Percentiles rank a stretch among this genome's conserved stretches.
These are phyloP conservation scores for Gaeumannomyces tritici DNA, from an alignment of 2,329 filamentous ascomycete species.

Conservation along the genomic window DNA sequence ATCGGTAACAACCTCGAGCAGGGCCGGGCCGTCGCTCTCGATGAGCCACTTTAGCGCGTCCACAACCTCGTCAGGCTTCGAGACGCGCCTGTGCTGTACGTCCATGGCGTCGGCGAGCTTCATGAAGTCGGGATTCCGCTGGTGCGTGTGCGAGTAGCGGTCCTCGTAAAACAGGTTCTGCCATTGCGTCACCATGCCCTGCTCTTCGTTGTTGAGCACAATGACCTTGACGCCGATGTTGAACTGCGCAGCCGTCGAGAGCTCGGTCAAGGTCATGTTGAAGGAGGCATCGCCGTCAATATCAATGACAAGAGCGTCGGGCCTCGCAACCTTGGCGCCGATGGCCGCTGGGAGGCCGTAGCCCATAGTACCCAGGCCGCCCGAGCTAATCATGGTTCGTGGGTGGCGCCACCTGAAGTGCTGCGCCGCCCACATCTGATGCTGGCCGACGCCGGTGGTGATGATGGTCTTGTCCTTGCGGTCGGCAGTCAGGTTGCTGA, in stretches of 20 bases:
- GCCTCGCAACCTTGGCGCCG: constrained; percentile 75
- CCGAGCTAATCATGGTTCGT: constrained; percentile 90
- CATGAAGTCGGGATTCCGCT: constrained; percentile 91
- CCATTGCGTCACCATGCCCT: constrained; percentile 99
- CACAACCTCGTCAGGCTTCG: constrained; percentile 67
- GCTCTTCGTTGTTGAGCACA: constrained; percentile 92
- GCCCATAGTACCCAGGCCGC: constrained; percentile 93
- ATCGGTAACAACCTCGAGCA: constrained; percentile 88
- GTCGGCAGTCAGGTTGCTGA: constrained; percentile 72
- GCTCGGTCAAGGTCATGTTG: constrained; percentile 95
- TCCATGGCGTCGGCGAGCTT: constrained; percentile 90
- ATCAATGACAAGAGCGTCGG: constrained; percentile 80
- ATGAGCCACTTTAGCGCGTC: constrained; percentile 83
- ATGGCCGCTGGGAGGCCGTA: constrained; percentile 92
- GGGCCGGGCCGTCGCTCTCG: constrained; percentile 77
- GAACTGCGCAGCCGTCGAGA: constrained; percentile 88
- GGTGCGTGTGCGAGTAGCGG: constrained; percentile 84
- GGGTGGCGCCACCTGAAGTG: constrained; percentile 93
- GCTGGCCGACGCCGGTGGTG: constrained; percentile 88
- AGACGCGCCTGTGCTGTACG: constrained; percentile 62
- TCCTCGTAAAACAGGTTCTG: constrained; percentile 97
- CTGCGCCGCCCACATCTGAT: constrained; percentile 98
- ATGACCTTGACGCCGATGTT: constrained; percentile 95
- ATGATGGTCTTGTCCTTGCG: constrained; percentile 82
- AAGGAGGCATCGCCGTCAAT: constrained; percentile 99